Evolutionary conservation across 2,329 filamentous ascomycete species (phyloP), one percentile per base, ranked within the genome.

Genomic region (Arthrocladium fulminans): DNA sequence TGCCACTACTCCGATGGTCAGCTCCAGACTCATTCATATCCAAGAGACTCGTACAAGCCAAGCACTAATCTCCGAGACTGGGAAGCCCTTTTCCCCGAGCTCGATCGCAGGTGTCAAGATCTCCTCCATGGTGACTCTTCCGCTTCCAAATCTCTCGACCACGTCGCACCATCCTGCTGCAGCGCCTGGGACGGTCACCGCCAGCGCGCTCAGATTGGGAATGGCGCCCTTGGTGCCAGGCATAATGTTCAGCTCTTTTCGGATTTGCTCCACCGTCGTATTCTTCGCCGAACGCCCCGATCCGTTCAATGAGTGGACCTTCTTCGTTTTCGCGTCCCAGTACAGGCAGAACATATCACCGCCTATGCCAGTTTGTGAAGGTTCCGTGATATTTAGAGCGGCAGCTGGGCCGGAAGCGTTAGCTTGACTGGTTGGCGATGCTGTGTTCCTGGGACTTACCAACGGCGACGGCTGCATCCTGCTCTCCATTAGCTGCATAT

Each of bases 341-440:
- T 80, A 96, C 29, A 97, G 79, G 65, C 89, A 89, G 70, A 97
- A 98, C 81, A 95, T 88, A 68, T 98, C 92, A 54, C 92, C 92
- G 49, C 92, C 92, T 51, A 98, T 96, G 34, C 92, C 92, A 0
- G 92, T 97, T 4, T 86, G 92, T 51, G 82, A 81, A 6, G 92
- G 92, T 63, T 98, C 92, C 0, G 90, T 95, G 62, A 97, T 79
- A 67, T 96, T 97, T 49, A 98, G 74, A 3, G 82, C 88, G 25
- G 92, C 92, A 38, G 92, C 90, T 87, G 38, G 45, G n/a, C 34
- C 17, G 17, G 32, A n/a, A 22, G 10, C 19, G 17, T 55, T 25
- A 56, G 53, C 23, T n/a, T 7, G 12, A 7, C n/a, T 15, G 24
- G 19, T 32, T 8, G 25, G 6, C n/a, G 35, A 22, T 12, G 13